Evolutionary conservation across 225 moss, liverwort and hornwort genomes (phyloP), one percentile per base, ranked within the genome.

Genomic region (Asterella californica): DNA sequence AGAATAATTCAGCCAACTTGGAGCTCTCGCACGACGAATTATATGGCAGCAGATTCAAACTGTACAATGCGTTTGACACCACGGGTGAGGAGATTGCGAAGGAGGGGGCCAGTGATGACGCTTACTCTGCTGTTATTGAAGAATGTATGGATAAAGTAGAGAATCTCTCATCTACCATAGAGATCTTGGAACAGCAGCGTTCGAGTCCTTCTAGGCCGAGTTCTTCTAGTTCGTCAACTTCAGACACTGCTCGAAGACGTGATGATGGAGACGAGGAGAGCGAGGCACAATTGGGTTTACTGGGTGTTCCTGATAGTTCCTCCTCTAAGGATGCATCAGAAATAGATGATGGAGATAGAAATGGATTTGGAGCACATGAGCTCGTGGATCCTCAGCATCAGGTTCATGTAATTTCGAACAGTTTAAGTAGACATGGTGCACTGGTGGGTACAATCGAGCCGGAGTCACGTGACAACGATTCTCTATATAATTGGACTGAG

Each of bases 121-220:
- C 22, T 54, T 72, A 79, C 68, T 25, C 79, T 66, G 76, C 75
- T 73, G 54, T 74, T 55, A 76, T 81, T 15, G 73, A 76, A 25
- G 81, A 82, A 76, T 76, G 82, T 65, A 53, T 69, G 34, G 87
- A 87, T 42, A 83, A 79, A 57, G 82, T 82, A 15, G 84, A 87
- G 72, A 77, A 46, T 73, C 72, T 87, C 25, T 81, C 86, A 21
- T 64, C 75, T 48, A 65, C 79, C 12, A 74, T 75, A 19, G 76
- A 78, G 81, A 71, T 83, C 52, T 57, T 81, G 46, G 78, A 81
- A 21, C 75, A 78, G 72, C 81, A 75, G 70, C 74, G 73, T 47
- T 49, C 74, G 48, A 71, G 77, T 63, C 75, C 59, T 45, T 70
- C 78, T 34, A 81, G 73, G 57, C 57, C 74, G 48, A 71, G 77